Evolutionary conservation across 352 stramenopile genomes (phyloP).

Genomic region (Globisporangium orthogonon): DNA sequence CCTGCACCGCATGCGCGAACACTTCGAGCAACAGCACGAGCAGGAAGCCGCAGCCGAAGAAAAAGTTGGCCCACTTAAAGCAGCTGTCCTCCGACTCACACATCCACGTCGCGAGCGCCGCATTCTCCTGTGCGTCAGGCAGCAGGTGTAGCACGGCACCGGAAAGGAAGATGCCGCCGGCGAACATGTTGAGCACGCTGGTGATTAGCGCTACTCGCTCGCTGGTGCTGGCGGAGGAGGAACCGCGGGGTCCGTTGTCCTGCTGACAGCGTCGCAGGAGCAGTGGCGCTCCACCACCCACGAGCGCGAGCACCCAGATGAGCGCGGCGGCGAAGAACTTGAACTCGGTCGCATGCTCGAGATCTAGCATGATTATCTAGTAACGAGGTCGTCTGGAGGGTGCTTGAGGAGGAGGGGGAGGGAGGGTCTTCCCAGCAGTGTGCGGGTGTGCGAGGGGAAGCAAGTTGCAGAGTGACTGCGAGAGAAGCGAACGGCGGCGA

Average conservation of each 20-base stretch:
- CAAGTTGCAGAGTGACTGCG: slow-evolving; percentile 4
- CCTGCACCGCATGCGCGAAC: slow-evolving; percentile 53
- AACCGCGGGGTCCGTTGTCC: slow-evolving; percentile 27
- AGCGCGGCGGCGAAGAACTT: slow-evolving; percentile 51
- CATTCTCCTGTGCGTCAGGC: slow-evolving; percentile 65
- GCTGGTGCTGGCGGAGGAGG: not conserved
- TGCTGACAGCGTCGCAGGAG: slow-evolving; percentile 25
- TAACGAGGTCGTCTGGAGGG: not conserved
- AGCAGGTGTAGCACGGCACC: slow-evolving; percentile 78
- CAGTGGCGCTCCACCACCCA: slow-evolving; percentile 48
- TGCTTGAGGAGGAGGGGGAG: not conserved
- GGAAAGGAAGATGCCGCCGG: slow-evolving; percentile 73
- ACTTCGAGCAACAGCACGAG: slow-evolving; percentile 72
- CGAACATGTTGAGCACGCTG: slow-evolving; percentile 78
- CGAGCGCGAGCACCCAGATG: slow-evolving; percentile 52
- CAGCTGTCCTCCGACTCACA: slow-evolving; percentile 37
- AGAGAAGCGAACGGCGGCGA: not conserved
- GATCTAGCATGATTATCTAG: slow-evolving; percentile 5
- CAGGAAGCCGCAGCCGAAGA: slow-evolving; percentile 72
- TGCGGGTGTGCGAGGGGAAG: not conserved
- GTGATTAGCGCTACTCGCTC: not conserved
- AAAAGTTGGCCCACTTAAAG: slow-evolving; percentile 77
- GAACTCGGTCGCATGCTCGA: slow-evolving; percentile 50
- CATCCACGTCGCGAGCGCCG: slow-evolving; percentile 34
- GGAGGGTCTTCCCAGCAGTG: not conserved